Percentiles rank a stretch among this genome's conserved stretches.
Evolutionary conservation across 78 protist species (phyloP).

Genomic region (Dictyostelium firmibasis): DNA sequence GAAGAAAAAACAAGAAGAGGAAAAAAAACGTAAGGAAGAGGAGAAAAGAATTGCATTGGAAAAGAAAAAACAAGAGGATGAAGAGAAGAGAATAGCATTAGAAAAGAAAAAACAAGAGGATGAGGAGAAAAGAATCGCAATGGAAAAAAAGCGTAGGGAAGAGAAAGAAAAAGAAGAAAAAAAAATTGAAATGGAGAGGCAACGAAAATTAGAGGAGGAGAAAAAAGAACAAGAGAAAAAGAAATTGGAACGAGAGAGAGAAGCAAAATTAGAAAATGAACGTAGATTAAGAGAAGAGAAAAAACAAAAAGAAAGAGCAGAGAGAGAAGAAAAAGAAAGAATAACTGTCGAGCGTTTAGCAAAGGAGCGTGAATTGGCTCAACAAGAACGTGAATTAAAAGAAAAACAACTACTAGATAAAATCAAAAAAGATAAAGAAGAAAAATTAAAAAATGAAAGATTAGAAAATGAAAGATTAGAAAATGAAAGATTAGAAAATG

Average conservation of each 20-base stretch:
- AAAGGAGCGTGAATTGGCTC: background rate
- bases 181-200: background rate
- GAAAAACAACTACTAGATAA: background rate
- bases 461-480: background rate
- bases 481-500: background rate
- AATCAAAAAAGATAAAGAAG: background rate
- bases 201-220: background rate
- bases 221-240: background rate
- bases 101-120: slow-evolving; percentile 1
- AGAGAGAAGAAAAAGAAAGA: slow-evolving; percentile 26
- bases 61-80: background rate
- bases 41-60: slow-evolving; percentile 1
- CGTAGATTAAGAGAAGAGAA: background rate
- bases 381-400: slow-evolving; percentile 7
- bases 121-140: background rate
- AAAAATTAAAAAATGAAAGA: background rate
- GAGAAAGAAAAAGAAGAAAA: background rate
- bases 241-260: background rate
- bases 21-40: slow-evolving; percentile 8
- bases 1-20: background rate
- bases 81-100: background rate
- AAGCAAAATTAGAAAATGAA: slow-evolving; percentile 2
- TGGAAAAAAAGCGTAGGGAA: background rate
- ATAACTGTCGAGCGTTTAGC: background rate
- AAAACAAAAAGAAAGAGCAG: background rate